phyloP scores from a whole-genome alignment of 1,284 basidiomycete species.

The Phellopilus nigrolimitatus region DNA sequence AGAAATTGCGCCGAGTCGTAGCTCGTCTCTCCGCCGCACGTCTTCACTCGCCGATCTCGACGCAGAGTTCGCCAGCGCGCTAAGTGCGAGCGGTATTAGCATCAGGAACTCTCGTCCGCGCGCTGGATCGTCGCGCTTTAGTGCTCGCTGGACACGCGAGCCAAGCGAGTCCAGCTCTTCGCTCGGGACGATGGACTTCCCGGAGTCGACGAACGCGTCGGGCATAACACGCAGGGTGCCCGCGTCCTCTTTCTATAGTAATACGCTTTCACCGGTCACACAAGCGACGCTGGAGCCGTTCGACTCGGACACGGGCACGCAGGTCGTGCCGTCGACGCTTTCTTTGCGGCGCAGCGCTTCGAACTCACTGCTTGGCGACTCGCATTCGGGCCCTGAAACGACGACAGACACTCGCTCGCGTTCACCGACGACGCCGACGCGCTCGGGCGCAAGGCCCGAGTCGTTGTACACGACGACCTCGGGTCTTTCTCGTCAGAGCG shows the following conservation, averaged over 20 bases:
- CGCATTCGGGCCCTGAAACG: conserved; percentile 39
- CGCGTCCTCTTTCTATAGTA: conserved; percentile 30
- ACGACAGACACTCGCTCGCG: conserved; percentile 20
- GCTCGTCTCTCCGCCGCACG: conserved; percentile 58
- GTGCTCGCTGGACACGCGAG: conserved; percentile 17
- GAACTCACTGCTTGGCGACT: conserved; percentile 53
- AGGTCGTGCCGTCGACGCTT: conserved; percentile 46
- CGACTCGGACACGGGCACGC: conserved; percentile 41
- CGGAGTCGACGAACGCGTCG: conserved; percentile 25
- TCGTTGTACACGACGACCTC: conserved; percentile 15
- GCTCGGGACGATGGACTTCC: neutral
- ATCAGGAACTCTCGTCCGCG: conserved; percentile 7
- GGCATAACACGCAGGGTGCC: conserved; percentile 26
- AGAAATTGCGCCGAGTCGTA: conserved; percentile 56
- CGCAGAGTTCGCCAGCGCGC: conserved; percentile 53
- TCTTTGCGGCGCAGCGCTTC: conserved; percentile 52
- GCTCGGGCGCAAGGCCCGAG: conserved; percentile 13
- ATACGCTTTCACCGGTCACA: neutral
- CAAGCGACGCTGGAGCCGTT: conserved; percentile 33
- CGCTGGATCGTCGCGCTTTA: conserved; percentile 11
- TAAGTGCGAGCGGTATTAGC: conserved; percentile 27
- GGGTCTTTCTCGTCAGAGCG: conserved; percentile 50
- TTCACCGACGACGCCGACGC: conserved; percentile 23
- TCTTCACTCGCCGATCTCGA: conserved; percentile 74
- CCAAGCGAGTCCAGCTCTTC: conserved; percentile 15